Percentiles rank a stretch among this genome's conserved stretches.
phyloP scores from a whole-genome alignment of 208 protist genomes.

The Sergeia podlipaevii region DNA sequence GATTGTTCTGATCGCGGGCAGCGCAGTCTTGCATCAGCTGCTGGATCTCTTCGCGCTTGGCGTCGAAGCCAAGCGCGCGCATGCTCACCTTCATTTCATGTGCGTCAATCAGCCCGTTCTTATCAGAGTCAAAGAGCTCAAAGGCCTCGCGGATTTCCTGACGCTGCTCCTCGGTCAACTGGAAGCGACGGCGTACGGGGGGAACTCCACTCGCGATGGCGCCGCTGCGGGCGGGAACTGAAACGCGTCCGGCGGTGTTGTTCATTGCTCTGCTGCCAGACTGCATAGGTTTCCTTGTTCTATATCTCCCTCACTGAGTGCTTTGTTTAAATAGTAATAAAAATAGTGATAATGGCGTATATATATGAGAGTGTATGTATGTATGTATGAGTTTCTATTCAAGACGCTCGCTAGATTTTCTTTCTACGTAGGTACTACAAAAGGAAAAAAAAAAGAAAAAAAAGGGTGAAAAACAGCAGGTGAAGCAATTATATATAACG shows the following conservation, averaged over 20 bases:
- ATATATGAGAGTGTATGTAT: no score
- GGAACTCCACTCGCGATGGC: conserved; percentile 9
- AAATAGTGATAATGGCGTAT: no score
- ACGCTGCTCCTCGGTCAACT: conserved; percentile 98
- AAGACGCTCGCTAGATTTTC: no score
- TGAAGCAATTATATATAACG: neutral
- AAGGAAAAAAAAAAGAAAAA: neutral
- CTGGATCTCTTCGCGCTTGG: conserved; percentile 94
- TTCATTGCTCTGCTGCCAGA: conserved; percentile 30
- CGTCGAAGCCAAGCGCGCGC: conserved; percentile 98
- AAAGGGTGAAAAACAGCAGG: neutral
- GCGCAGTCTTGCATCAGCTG: conserved; percentile 88
- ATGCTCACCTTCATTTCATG: conserved; percentile 99
- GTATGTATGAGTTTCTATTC: no score
- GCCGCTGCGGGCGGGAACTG: conserved; percentile 41
- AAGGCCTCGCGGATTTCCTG: conserved; percentile 99
- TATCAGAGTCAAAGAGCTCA: conserved; percentile 98
- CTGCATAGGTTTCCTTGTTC: neutral
- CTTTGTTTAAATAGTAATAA: no score
- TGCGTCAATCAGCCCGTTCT: conserved; percentile 95
- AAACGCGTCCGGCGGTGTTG: conserved; percentile 23
- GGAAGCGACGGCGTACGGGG: conserved; percentile 77
- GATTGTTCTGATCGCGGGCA: conserved; percentile 71
- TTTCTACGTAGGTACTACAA: no score
- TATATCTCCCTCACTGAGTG: neutral